Evolutionary conservation across 164 flowering plant species (phyloP).

Genomic region (Vitis rotundifolia): DNA sequence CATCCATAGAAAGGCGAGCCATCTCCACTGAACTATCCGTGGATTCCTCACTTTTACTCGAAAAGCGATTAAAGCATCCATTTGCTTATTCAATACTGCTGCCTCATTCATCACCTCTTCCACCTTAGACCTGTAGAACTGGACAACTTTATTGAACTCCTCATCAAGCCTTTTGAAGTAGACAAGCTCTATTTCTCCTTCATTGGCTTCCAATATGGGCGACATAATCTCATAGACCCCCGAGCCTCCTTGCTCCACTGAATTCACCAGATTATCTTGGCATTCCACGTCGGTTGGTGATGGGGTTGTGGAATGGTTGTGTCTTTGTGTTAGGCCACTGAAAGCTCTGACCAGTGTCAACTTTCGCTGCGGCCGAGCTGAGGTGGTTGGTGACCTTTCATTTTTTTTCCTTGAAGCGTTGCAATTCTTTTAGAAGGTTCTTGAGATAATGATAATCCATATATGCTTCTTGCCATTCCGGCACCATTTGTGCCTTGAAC

Average conservation of each 20-base stretch:
- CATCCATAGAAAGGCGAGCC: no score
- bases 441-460: conserved; percentile 5
- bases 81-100: not conserved
- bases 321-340: not conserved
- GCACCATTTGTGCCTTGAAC: conserved; percentile 5
- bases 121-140: conserved; percentile 1
- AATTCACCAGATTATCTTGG: no score
- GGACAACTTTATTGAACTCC: no score
- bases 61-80: conserved; percentile 5
- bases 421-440: not conserved
- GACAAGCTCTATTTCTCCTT: no score
- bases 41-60: not conserved
- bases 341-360: not conserved
- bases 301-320: no score
- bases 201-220: no score
- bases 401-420: not conserved
- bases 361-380: not conserved
- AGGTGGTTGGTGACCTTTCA: not conserved
- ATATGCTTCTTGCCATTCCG: conserved; percentile 5
- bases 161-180: no score
- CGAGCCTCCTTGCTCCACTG: no score
- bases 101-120: conserved; percentile 8
- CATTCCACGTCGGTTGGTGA: no score
- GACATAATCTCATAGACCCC: no score
- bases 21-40: not conserved